Evolutionary conservation across 768 basidiomycete species (phyloP), one percentile per base, ranked within the genome.

Genomic region (Stropharia rugosoannulata): DNA sequence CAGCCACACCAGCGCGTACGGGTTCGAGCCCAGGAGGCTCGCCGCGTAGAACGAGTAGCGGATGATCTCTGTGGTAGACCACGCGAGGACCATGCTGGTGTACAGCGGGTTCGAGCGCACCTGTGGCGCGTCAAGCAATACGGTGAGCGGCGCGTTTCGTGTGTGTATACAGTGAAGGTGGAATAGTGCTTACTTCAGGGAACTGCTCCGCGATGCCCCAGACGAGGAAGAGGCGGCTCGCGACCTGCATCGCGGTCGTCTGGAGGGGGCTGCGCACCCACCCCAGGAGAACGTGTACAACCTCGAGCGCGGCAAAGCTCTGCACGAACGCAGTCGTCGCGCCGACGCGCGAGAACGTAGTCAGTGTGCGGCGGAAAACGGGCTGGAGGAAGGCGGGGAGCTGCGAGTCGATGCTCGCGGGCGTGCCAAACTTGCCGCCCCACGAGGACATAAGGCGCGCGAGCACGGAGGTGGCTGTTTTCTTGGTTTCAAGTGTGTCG

Each of bases 41-140:
- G 78, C 73, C 1, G 89, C 86, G 70, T 98, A 99, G 78, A 88
- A 96, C 8, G 83, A 68, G 73, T 98, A 98, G 29, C 97, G 91
- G 54, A 95, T 85, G 45, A 95, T 83, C 72, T 99, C 97, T 13
- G 94, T 92, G 49, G 86, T 58, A 0, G 91, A 88, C 97, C 97
- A 98, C 0, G 95, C 89, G 58, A 96, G 71, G 51, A 98, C 81
- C 93, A 98, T 96, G 48, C 88, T 86, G 5, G 91, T 82, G 75
- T 91, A 98, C 25, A 95, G 67, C 3, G 97, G 91, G 65, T 83
- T 86, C 3, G 76, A 66, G 59, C 84, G 89, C 25, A 89, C 80
- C 85, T 89, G 51, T 19, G 29, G 16, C 3, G 49, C 5, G 29
- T 45, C 25, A 42, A 25, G 12, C 35, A 29, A 32, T 4, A 4